Conservation (phyloP, 768 basidiomycete genomes). For the Pilatotrama ljubarskyi region DNA sequence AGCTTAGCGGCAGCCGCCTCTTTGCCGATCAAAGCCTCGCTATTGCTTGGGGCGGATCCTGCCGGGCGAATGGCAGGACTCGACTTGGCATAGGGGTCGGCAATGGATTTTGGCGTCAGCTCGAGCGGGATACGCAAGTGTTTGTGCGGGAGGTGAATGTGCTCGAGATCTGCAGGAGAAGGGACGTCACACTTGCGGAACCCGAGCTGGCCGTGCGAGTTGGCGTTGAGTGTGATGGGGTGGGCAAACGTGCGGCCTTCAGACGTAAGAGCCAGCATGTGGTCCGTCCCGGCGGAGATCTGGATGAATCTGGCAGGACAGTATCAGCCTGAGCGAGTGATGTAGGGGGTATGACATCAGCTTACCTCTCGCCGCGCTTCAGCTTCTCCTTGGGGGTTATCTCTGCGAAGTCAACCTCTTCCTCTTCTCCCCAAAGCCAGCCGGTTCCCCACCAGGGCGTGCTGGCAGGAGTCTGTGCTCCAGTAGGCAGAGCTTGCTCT, state of each 20-base stretch:
- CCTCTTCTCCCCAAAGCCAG: conserved; percentile 58
- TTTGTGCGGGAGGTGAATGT: conserved; percentile 13
- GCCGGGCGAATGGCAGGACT: conserved; percentile 41
- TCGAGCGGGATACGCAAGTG: conserved; percentile 46
- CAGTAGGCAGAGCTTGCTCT: conserved; percentile 45
- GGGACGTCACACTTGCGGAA: conserved; percentile 61
- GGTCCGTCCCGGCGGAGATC: conserved; percentile 71
- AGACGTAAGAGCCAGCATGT: conserved; percentile 71
- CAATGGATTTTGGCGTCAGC: conserved; percentile 55
- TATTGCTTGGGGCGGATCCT: conserved; percentile 24
- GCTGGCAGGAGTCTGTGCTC: conserved; percentile 43
- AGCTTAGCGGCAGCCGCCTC: conserved; percentile 25
- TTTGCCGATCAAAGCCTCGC: conserved; percentile 26
- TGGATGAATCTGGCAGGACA: conserved; percentile 60
- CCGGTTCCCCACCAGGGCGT: conserved; percentile 61
- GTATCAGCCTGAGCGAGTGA: not conserved
- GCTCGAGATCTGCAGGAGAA: conserved; percentile 31
- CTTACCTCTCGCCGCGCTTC: conserved; percentile 66
- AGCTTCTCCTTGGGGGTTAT: conserved; percentile 58
- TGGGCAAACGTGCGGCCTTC: conserved; percentile 77
- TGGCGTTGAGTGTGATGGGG: conserved; percentile 73
- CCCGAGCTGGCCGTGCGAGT: conserved; percentile 83
- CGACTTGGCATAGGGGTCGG: conserved; percentile 50
- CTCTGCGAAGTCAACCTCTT: conserved; percentile 57
- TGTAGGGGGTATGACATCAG: not conserved